Percentiles rank a stretch among this genome's conserved stretches.
These are phyloP conservation scores for Sporothrix protearum DNA, from an alignment of 2,329 filamentous ascomycete species.

Conservation along the genomic window DNA sequence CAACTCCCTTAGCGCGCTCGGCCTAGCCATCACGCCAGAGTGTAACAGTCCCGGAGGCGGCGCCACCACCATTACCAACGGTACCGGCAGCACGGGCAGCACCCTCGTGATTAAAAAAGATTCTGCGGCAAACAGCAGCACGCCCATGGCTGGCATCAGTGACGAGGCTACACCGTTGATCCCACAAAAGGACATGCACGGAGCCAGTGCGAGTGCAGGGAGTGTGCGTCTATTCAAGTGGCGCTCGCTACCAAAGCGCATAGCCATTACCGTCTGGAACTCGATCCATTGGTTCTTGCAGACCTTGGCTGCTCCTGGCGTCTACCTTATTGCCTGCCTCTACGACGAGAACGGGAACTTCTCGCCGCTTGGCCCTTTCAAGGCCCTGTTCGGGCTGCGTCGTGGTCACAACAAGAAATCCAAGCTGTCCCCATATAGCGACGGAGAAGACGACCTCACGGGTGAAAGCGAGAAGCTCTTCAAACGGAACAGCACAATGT, in stretches of 20 bases:
- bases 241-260: constrained; percentile 61
- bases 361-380: constrained; percentile 70
- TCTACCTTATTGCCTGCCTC: constrained; percentile 79
- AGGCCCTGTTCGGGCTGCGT: constrained; percentile 56
- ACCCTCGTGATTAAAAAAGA: neutral
- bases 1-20: constrained; percentile 57
- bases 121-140: constrained; percentile 19
- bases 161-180: constrained; percentile 71
- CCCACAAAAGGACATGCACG: constrained; percentile 28
- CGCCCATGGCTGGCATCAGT: constrained; percentile 28
- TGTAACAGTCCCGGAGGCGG: constrained; percentile 38
- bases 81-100: constrained; percentile 35
- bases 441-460: constrained; percentile 68
- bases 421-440: constrained; percentile 63
- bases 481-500: constrained; percentile 23
- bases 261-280: constrained; percentile 69
- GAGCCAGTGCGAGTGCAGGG: constrained; percentile 23
- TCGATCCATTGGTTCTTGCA: constrained; percentile 75
- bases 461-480: constrained; percentile 21
- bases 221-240: constrained; percentile 45
- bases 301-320: constrained; percentile 72
- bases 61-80: constrained; percentile 38
- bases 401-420: constrained; percentile 20
- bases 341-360: constrained; percentile 78
- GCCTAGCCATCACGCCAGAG: constrained; percentile 45